These are phyloP conservation scores for Boeremia exigua DNA, from an alignment of 2,329 filamentous ascomycete genomes.

Conservation along the genomic window DNA sequence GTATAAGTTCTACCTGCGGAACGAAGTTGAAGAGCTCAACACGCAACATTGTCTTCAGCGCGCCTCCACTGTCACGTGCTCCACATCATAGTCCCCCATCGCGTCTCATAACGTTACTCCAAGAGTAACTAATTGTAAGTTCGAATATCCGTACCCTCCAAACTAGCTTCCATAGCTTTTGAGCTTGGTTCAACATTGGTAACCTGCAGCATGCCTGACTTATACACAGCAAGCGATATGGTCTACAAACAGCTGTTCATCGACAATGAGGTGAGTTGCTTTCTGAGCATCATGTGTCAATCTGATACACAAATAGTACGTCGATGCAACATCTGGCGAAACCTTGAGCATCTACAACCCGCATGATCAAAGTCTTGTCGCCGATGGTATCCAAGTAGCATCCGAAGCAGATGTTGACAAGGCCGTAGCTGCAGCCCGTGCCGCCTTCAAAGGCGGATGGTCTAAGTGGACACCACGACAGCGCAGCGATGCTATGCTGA, in stretches of 20 bases:
- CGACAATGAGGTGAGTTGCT: conserved; percentile 32
- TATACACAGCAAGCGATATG: conserved; percentile 6
- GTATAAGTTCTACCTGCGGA: not conserved
- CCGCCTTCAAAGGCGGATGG: conserved; percentile 33
- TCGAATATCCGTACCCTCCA: too few relatives aligned
- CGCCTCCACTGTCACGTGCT: too few relatives aligned
- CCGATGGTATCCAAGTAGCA: conserved; percentile 30
- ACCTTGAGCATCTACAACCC: conserved; percentile 33
- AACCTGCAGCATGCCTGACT: not conserved
- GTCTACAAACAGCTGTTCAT: conserved; percentile 32
- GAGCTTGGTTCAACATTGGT: not conserved
- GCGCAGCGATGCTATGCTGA: conserved; percentile 31
- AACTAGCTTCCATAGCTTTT: too few relatives aligned
- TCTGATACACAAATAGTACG: conserved; percentile 19
- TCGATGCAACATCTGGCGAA: conserved; percentile 30
- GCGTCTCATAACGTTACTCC: too few relatives aligned
- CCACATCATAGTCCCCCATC: too few relatives aligned
- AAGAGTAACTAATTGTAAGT: too few relatives aligned
- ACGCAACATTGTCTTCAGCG: too few relatives aligned
- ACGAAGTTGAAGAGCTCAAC: not conserved
- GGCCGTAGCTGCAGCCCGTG: conserved; percentile 32
- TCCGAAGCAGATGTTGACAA: conserved; percentile 33
- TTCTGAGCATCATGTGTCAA: not conserved
- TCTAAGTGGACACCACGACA: conserved; percentile 25
- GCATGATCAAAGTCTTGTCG: conserved; percentile 31